Evolutionary conservation across 169 alveolate genomes (phyloP), one percentile per base, ranked within the genome.

Genomic region (Eimeria zaria): DNA sequence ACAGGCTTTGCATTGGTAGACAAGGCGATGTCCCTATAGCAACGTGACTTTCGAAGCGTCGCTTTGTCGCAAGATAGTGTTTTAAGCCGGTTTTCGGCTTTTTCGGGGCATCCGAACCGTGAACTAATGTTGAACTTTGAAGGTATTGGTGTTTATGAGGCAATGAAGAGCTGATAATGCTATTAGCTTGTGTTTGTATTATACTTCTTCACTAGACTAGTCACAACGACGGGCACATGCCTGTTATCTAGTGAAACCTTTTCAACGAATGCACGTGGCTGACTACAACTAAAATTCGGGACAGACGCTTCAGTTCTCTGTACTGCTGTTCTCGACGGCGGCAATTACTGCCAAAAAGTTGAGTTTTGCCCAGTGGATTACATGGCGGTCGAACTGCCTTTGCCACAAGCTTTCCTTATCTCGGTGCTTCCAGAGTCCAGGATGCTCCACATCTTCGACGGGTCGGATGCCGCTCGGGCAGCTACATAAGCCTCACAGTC

Each of bases 401-500:
- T 85, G 81, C 93, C 46, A 41, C 78, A 85, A 24, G 93, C 3
- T 69, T 33, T 69, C 18, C 80, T 85, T 85, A 60, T 58, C 93
- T 51, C 80, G 81, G 41, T 44, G 55, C 80, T 62, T 39, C 93
- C 69, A n/a, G 53, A 85, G 62, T 93, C 96, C 39, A 93, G 64
- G 73, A 93, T 55, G 94, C 76, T 83, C 96, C 96, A 93, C 83
- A 93, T 73, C 80, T 88, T 80, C n/a, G 96, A 93, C 14, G 96
- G 96, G 41, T 93, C 96, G 67, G 81, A 67, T 24, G 96, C 94
- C 24, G 96, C 96, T n/a, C 89, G 89, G 7, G 96, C 89, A 51
- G 96, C 94, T 24, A 93, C 93, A 55, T 93, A 93, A 41, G 89
- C 96, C 69, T 93, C 96, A 44, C 96, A 93, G 67, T 93, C 96